A percentile compares a stretch with the other conserved stretches of the same genome.
phyloP scores from a whole-genome alignment of 2,329 filamentous ascomycete species.

The Aureobasidium vineae region DNA sequence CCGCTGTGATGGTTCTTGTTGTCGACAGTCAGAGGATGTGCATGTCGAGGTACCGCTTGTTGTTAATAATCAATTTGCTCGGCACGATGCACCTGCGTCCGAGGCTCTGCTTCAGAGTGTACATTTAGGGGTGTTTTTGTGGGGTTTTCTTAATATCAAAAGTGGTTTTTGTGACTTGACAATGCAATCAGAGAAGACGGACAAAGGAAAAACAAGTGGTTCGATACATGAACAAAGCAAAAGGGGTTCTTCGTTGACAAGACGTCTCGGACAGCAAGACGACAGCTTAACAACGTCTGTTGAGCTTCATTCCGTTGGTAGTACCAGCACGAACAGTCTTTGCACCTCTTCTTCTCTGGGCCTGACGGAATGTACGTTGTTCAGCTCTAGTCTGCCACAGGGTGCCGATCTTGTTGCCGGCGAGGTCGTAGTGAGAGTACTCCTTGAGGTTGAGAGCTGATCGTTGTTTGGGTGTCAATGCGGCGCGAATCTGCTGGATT shows the following conservation, averaged over 20 bases:
- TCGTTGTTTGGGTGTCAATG: not conserved
- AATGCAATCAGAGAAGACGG: not conserved
- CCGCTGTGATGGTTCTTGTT: not conserved
- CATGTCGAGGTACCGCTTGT: too few species aligned
- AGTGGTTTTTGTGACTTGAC: not conserved
- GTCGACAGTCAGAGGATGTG: not conserved
- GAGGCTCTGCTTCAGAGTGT: not conserved
- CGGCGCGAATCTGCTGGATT: not conserved
- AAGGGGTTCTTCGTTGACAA: not conserved
- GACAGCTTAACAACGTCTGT: not conserved
- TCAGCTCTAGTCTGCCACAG: not conserved
- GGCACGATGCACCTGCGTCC: not conserved
- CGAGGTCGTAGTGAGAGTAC: conserved; percentile 1
- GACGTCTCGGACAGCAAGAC: not conserved
- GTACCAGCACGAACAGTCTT: not conserved
- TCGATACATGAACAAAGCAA: not conserved
- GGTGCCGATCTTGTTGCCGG: not conserved
- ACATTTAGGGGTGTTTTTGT: not conserved
- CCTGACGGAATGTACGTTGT: conserved; percentile 1
- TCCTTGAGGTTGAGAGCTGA: not conserved
- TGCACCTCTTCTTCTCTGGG: conserved; percentile 6
- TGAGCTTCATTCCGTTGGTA: not conserved
- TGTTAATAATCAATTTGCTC: not conserved
- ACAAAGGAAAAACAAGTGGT: not conserved
- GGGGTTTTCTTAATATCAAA: not conserved